Evolutionary conservation across 2,329 filamentous ascomycete genomes (phyloP).

Genomic region (Trichophaea hybrida): DNA sequence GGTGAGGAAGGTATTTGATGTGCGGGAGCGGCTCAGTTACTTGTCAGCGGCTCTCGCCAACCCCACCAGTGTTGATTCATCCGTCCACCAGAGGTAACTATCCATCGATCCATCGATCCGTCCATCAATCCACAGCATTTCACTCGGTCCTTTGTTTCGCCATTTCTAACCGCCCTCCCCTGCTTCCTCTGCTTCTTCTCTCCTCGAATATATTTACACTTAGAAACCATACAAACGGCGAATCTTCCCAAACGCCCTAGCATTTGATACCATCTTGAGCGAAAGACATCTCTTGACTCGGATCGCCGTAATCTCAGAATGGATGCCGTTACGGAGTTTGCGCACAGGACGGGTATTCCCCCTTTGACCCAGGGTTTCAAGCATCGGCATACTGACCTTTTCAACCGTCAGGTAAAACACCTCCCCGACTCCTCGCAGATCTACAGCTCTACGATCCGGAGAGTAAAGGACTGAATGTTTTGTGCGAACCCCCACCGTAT

Average conservation of each 20-base stretch:
- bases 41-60: not conserved
- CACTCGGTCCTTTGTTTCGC: too few species aligned
- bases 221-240: too few species aligned
- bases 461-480: conserved; percentile 40
- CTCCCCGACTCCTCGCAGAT: conserved; percentile 35
- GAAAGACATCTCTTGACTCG: too few species aligned
- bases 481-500: conserved; percentile 44
- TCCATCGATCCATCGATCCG: not conserved
- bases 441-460: conserved; percentile 40
- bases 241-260: too few species aligned
- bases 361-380: not conserved
- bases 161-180: too few species aligned
- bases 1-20: not conserved
- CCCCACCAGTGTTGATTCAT: not conserved
- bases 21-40: not conserved
- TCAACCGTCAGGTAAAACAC: conserved; percentile 36
- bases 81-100: not conserved
- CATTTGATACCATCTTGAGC: too few species aligned
- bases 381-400: conserved; percentile 14
- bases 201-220: too few species aligned
- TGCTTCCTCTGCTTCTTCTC: too few species aligned
- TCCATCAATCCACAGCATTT: not conserved
- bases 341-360: too few species aligned
- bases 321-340: too few species aligned
- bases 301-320: too few species aligned